Evolutionary conservation across 108 stramenopile genomes (phyloP), one percentile per base, ranked within the genome.

Genomic region (Chaetoceros muelleri): DNA sequence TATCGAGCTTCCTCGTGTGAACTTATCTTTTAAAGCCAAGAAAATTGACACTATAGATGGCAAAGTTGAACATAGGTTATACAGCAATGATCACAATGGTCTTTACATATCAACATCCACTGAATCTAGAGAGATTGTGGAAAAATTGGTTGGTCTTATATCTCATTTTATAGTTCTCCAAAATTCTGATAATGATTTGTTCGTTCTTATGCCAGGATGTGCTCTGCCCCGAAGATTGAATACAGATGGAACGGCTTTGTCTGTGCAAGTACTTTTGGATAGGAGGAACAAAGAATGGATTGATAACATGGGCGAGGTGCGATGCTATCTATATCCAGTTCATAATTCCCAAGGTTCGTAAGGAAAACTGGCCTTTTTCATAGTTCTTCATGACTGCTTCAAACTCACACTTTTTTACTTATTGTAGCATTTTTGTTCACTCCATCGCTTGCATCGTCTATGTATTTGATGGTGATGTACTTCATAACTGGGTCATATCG

Each of bases 401-500:
- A 10, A 40, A 40, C 13, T n/a, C n/a, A 40, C 13, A 40, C 8
- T 40, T 40, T 40, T 40, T 40, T 40, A 13, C 34, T 13, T 40
- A n/a, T 40, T 40, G 78, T 80, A 57, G 73, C 85, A n/a, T 96
- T 94, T 68, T 70, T 94, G 46, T 77, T 86, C 48, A 94, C 98
- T 26, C 95, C 95, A 3, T 92, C 94, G 1, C 62, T 99, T 47
- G 93, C 94, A 17, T 94, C 95, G 18, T 93, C 95, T n/a, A 81
- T 99, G 56, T 97, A 98, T 63, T 73, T 99, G 52, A 90, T 99
- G 74, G 77, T 96, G 48, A 85, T 96, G 76, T 84, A 85, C 55
- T 95, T 98, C 72, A 95, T 99, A 28, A 91, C 97, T 0, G 87
- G 95, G n/a, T 79, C 91, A 26, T 99, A 99, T 68, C 84, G 61